Conservation (phyloP, 495 filamentous ascomycete genomes). For the Podospora sp. region DNA sequence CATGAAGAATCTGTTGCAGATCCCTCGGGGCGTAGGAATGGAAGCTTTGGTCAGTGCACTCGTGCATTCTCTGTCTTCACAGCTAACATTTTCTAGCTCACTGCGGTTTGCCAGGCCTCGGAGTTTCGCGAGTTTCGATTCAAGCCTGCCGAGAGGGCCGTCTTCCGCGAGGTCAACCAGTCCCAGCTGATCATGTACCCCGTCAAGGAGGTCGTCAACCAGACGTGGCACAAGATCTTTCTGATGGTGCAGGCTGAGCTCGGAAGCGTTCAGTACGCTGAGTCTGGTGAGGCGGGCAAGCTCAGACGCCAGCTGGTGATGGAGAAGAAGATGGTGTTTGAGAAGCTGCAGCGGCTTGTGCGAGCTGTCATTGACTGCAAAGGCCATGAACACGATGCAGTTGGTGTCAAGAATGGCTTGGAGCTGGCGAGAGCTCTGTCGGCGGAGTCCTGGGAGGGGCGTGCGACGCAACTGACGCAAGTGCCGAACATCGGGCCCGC, state of each 20-base stretch:
- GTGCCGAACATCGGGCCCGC: constrained; percentile 80
- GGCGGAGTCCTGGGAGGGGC: constrained; percentile 85
- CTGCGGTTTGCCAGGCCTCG: constrained; percentile 60
- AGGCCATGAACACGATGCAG: constrained; percentile 65
- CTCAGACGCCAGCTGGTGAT: constrained; percentile 63
- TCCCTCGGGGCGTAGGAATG: constrained; percentile 62
- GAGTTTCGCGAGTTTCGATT: constrained; percentile 76
- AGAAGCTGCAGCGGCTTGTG: constrained; percentile 71
- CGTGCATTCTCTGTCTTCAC: neutral
- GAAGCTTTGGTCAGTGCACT: constrained; percentile 67
- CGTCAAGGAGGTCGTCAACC: constrained; percentile 73
- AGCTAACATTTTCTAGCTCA: constrained; percentile 27
- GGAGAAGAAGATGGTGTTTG: constrained; percentile 74
- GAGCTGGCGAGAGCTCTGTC: constrained; percentile 78
- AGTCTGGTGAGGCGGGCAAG: constrained; percentile 61
- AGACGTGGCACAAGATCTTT: constrained; percentile 81
- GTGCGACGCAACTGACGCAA: constrained; percentile 82
- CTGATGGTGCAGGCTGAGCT: constrained; percentile 83
- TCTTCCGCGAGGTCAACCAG: constrained; percentile 85
- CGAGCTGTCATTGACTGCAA: constrained; percentile 88
- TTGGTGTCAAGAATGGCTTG: constrained; percentile 68
- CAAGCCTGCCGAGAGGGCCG: constrained; percentile 68
- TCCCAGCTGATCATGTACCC: constrained; percentile 71
- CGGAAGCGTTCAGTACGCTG: constrained; percentile 71
- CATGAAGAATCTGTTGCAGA: constrained; percentile 73